Conservation (phyloP, 2,329 filamentous ascomycete genomes). For the Paraconiothyrium brasiliense region DNA sequence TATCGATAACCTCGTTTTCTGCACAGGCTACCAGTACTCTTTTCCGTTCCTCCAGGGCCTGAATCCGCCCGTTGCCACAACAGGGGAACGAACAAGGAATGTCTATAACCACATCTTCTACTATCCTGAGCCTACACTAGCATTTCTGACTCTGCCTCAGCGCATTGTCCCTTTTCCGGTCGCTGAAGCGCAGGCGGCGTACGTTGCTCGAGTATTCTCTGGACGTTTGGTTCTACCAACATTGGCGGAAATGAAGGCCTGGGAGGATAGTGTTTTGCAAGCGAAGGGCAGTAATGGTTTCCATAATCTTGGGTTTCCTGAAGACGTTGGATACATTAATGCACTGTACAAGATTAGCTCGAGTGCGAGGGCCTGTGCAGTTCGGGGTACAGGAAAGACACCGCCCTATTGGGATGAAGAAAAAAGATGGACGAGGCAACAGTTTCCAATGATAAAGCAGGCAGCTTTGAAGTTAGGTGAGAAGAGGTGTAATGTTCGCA, state of each 20-base stretch:
- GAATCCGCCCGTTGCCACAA: slow-evolving; percentile 55
- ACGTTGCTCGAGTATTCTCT: slow-evolving; percentile 77
- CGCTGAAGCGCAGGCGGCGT: slow-evolving; percentile 77
- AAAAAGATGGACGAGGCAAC: slow-evolving; percentile 8
- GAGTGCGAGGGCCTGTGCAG: not conserved
- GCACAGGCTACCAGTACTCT: slow-evolving; percentile 84
- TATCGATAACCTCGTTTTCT: slow-evolving; percentile 80
- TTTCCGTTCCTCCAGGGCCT: slow-evolving; percentile 73
- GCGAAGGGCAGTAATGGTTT: not conserved
- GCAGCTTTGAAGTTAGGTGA: slow-evolving; percentile 8
- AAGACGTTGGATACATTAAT: slow-evolving; percentile 11
- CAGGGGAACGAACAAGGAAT: slow-evolving; percentile 66
- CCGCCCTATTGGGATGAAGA: slow-evolving; percentile 11
- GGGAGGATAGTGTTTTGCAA: slow-evolving; percentile 61
- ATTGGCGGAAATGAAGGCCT: slow-evolving; percentile 69
- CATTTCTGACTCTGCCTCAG: slow-evolving; percentile 65
- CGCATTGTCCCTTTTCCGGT: slow-evolving; percentile 11
- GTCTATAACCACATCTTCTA: slow-evolving; percentile 81
- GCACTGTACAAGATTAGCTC: not conserved
- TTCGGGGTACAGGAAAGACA: not conserved
- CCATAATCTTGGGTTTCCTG: slow-evolving; percentile 6
- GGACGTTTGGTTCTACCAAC: slow-evolving; percentile 71
- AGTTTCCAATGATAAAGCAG: slow-evolving; percentile 10
- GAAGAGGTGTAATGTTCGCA: not conserved
- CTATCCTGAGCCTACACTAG: slow-evolving; percentile 76